A percentile compares a stretch with the other conserved stretches of the same genome.
Evolutionary conservation across 2,329 filamentous ascomycete species (phyloP).

Genomic region (Cordyceps sp.): DNA sequence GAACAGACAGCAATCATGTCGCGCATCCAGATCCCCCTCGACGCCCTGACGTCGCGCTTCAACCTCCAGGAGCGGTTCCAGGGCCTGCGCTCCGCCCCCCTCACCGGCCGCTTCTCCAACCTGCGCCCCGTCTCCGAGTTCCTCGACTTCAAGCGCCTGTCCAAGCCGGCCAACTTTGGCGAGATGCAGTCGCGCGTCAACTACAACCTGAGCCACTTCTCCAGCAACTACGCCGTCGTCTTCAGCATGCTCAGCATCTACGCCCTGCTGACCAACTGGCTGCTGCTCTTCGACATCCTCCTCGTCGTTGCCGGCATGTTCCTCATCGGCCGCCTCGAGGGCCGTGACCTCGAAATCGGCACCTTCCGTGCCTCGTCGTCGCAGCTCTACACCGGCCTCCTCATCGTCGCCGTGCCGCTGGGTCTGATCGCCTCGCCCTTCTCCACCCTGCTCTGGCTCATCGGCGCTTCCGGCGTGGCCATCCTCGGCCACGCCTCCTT

Average conservation of each 20-base stretch:
- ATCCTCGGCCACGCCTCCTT: conserved; percentile 90
- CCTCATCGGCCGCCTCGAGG: conserved; percentile 78
- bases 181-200: conserved; percentile 87
- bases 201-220: conserved; percentile 95
- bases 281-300: conserved; percentile 82
- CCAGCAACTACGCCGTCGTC: conserved; percentile 91
- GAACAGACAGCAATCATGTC: conserved; percentile 53
- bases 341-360: conserved; percentile 75
- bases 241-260: conserved; percentile 95
- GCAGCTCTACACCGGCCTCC: conserved; percentile 82
- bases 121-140: conserved; percentile 85
- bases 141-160: conserved; percentile 86
- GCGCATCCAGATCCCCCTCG: conserved; percentile 82
- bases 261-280: conserved; percentile 73
- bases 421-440: conserved; percentile 76
- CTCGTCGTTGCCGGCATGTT: conserved; percentile 77
- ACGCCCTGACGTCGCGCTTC: conserved; percentile 78
- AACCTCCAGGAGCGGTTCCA: conserved; percentile 76
- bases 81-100: conserved; percentile 60
- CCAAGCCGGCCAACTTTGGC: conserved; percentile 80
- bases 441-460: conserved; percentile 78
- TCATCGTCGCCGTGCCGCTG: conserved; percentile 70
- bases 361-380: conserved; percentile 70
- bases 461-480: conserved; percentile 84
- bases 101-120: conserved; percentile 78